phyloP scores from a whole-genome alignment of 257 asterid species.

The Salvia hispanica region DNA sequence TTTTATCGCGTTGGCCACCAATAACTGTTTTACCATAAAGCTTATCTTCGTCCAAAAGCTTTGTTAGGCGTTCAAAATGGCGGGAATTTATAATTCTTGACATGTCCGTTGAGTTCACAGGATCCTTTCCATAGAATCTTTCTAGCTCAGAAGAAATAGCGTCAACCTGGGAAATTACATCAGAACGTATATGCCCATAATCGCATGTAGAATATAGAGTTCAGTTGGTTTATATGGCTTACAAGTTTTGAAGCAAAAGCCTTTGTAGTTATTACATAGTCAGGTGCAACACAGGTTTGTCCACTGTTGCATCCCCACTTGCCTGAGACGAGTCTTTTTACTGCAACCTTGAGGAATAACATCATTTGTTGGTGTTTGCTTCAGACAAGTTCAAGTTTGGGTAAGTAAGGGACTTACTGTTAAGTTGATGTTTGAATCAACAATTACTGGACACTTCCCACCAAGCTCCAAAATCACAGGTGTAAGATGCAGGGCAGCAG shows the following conservation, averaged over 20 bases:
- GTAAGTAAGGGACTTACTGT: conserved; percentile 43
- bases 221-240: conserved; percentile 20
- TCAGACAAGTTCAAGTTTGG: neutral
- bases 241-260: conserved; percentile 70
- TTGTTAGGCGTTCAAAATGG: conserved; percentile 69
- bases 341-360: conserved; percentile 57
- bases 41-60: conserved; percentile 70
- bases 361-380: neutral
- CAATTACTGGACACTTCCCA: conserved; percentile 78
- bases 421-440: conserved; percentile 65
- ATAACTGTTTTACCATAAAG: conserved; percentile 66
- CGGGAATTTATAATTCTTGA: conserved; percentile 69
- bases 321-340: conserved; percentile 74
- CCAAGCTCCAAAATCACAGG: conserved; percentile 92
- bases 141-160: conserved; percentile 65
- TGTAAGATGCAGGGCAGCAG: conserved; percentile 89
- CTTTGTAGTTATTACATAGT: conserved; percentile 74
- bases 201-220: conserved; percentile 8
- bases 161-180: conserved; percentile 47
- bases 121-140: conserved; percentile 79
- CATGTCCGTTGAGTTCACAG: conserved; percentile 65
- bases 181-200: conserved; percentile 11
- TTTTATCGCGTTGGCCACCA: conserved; percentile 79
- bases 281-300: conserved; percentile 89
- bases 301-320: conserved; percentile 96